These are phyloP conservation scores for Puya raimondii DNA, from an alignment of 176 grass and related monocot species.

Conservation along the genomic window DNA sequence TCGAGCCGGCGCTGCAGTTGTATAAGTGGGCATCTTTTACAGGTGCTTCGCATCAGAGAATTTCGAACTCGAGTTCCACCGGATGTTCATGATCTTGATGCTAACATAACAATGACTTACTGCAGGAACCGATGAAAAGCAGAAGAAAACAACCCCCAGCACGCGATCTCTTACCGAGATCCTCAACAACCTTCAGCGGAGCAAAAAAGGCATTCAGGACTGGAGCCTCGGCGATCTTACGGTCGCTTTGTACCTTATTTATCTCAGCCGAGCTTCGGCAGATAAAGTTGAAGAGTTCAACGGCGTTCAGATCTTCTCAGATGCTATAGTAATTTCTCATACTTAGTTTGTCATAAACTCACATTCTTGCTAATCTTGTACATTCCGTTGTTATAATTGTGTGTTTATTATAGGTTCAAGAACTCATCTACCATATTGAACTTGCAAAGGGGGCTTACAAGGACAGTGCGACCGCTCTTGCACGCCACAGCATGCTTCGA, in stretches of 20 bases:
- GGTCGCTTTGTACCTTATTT: conserved; percentile 83
- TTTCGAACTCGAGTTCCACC: background rate
- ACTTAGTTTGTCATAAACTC: too few relatives aligned
- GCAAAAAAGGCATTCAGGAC: conserved; percentile 82
- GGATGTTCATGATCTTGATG: background rate
- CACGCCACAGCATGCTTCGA: conserved; percentile 79
- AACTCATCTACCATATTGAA: conserved; percentile 82
- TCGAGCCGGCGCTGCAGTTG: conserved; percentile 71
- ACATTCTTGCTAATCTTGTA: background rate
- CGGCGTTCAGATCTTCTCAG: conserved; percentile 67
- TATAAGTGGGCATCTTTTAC: conserved; percentile 74
- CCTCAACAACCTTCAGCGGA: conserved; percentile 69
- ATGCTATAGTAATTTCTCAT: conserved; percentile 35
- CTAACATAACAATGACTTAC: conserved; percentile 12
- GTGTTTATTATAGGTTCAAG: conserved; percentile 50
- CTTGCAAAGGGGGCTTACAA: conserved; percentile 84
- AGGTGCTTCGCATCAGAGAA: conserved; percentile 8
- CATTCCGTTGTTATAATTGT: background rate
- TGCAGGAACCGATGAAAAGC: conserved; percentile 40
- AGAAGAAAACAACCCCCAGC: conserved; percentile 29
- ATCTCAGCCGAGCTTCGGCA: conserved; percentile 82
- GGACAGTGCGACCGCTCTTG: conserved; percentile 47
- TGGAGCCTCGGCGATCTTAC: conserved; percentile 92
- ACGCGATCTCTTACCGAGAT: conserved; percentile 65
- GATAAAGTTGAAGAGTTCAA: conserved; percentile 49